Evolutionary conservation across 1,284 basidiomycete species (phyloP), one percentile per base, ranked within the genome.

Genomic region (Trichosporon sp.): DNA sequence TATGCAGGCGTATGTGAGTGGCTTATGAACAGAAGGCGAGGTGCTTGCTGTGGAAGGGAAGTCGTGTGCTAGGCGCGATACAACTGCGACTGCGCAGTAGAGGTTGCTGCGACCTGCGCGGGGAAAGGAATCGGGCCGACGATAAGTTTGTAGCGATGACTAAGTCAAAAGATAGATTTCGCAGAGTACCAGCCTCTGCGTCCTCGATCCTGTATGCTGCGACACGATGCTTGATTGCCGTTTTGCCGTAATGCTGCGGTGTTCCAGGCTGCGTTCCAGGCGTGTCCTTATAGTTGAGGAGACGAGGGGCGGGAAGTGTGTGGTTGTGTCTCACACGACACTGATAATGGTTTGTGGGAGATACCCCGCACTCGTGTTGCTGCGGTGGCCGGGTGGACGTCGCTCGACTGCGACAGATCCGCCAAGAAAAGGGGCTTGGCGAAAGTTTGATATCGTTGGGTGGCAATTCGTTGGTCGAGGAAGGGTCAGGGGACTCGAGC

Each of bases 371-470:
- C 31, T 37, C 31, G 59, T 7, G 35, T n/a, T n/a, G 59, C 32
- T 61, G 56, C 21, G 26, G 26, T 63, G 5, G 16, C 2, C 19
- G 32, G 26, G 31, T 63, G 5, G 16, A 10, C 19, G 32, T 35
- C 59, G 31, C 59, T 12, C 38, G 38, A 40, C 38, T 63, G 31
- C 59, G 59, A 37, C 59, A 35, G 59, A 37, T 35, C 32, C 16
- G 59, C 59, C 59, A 63, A 63, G 59, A 35, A 35, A 35, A 63
- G 59, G 31, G 59, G 59, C 59, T 63, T 63, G 59, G 59, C 59
- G 32, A 63, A 63, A 63, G 59, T 63, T 63, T 63, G 59, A 16
- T 63, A n/a, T 63, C 31, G 31, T 63, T n/a, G 59, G 59, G 31
- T 63, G 59, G 59, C 59, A n/a, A 35, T 63, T 63, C 59, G 59